Evolutionary conservation across 2,329 filamentous ascomycete species (phyloP).

Genomic region (Xylaria sp.): DNA sequence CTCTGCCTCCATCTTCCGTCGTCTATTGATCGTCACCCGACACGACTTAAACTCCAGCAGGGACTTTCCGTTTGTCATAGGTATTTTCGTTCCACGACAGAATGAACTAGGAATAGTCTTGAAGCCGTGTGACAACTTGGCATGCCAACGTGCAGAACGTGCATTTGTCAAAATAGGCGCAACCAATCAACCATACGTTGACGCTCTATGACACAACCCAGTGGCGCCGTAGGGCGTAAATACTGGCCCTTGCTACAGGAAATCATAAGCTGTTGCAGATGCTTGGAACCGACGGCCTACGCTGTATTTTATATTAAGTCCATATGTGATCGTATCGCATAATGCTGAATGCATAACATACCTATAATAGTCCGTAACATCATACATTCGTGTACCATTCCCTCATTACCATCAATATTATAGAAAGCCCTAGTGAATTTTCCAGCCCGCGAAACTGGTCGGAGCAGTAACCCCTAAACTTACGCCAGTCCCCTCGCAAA

Average conservation of each 20-base stretch:
- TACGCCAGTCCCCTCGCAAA: constrained; percentile 16
- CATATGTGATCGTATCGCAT: constrained; percentile 8
- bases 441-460: constrained; percentile 33
- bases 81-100: not conserved
- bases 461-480: constrained; percentile 14
- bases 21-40: not conserved
- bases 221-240: not conserved
- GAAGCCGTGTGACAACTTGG: not conserved
- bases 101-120: not conserved
- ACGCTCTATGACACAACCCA: not conserved
- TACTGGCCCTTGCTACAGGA: not conserved
- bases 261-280: not conserved
- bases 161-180: constrained; percentile 5
- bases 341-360: constrained; percentile 16
- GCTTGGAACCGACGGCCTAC: not conserved
- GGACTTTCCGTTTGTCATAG: not conserved
- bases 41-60: not conserved
- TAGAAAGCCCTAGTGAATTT: constrained; percentile 20
- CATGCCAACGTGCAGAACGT: not conserved
- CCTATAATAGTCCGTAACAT: constrained; percentile 29
- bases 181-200: not conserved
- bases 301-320: not conserved
- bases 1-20: not conserved
- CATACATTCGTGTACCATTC: constrained; percentile 40
- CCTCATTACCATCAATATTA: constrained; percentile 40